A percentile compares a stretch with the other conserved stretches of the same genome.
phyloP scores from a whole-genome alignment of 805 yeast genomes.

The Saccharomycopsis sp. region DNA sequence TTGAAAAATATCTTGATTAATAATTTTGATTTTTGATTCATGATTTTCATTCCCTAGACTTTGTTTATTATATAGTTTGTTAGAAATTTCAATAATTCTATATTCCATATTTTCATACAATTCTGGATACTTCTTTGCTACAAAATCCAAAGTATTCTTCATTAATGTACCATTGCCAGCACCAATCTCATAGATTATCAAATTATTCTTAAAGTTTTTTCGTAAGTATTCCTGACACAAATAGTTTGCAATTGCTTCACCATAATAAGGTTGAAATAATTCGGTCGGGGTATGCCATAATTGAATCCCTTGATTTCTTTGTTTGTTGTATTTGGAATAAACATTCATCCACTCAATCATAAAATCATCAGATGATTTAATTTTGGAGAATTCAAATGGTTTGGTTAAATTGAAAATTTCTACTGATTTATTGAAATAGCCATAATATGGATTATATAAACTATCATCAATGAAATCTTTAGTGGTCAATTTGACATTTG shows the following conservation, averaged over 20 bases:
- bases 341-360: slow-evolving; percentile 51
- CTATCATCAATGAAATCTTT: slow-evolving; percentile 81
- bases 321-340: slow-evolving; percentile 31
- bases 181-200: slow-evolving; percentile 78
- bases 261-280: slow-evolving; percentile 73
- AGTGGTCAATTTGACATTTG: slow-evolving; percentile 55
- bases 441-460: slow-evolving; percentile 70
- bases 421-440: slow-evolving; percentile 72
- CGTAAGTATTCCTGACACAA: slow-evolving; percentile 60
- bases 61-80: slow-evolving; percentile 52
- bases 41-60: slow-evolving; percentile 29
- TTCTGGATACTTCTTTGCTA: slow-evolving; percentile 55
- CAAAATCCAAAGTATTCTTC: slow-evolving; percentile 60
- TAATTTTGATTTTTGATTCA: slow-evolving; percentile 44
- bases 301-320: slow-evolving; percentile 31
- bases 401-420: slow-evolving; percentile 66
- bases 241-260: slow-evolving; percentile 78
- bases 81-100: slow-evolving; percentile 62
- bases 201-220: slow-evolving; percentile 55
- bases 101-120: slow-evolving; percentile 61
- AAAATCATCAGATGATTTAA: slow-evolving; percentile 59
- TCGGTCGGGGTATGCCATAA: slow-evolving; percentile 90
- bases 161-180: slow-evolving; percentile 86
- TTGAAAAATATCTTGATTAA: slow-evolving; percentile 66
- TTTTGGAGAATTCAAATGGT: slow-evolving; percentile 35